phyloP scores from a whole-genome alignment of 2,329 filamentous ascomycete species.

The Pseudohalonectria lignicola region DNA sequence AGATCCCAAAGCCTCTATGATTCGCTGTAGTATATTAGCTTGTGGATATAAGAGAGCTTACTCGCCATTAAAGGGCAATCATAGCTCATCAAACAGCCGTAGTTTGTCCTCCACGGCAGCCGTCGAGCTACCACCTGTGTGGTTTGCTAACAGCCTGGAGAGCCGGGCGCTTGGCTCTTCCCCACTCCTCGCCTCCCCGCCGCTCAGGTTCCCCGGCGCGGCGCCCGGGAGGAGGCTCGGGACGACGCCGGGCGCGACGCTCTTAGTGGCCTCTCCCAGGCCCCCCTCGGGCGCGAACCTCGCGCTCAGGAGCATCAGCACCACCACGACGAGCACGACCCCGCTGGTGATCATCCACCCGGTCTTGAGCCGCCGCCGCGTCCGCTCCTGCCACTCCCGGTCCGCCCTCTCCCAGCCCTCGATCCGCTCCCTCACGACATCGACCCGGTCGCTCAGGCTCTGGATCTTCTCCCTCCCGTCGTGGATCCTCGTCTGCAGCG shows the following conservation, averaged over 20 bases:
- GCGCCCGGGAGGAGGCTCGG: no score
- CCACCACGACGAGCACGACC: constrained; percentile 29
- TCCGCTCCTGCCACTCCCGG: constrained; percentile 56
- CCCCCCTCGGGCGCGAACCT: not conserved
- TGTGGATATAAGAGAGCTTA: no score
- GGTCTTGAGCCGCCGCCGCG: constrained; percentile 48
- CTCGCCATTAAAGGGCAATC: no score
- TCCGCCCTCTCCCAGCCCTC: constrained; percentile 59
- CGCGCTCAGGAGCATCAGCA: constrained; percentile 24
- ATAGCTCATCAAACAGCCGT: constrained; percentile 36
- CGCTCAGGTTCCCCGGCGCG: not conserved
- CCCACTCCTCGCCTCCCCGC: not conserved
- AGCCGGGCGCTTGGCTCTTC: not conserved
- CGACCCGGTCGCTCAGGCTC: constrained; percentile 50
- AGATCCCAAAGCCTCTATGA: no score
- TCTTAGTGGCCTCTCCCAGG: no score
- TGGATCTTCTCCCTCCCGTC: constrained; percentile 48
- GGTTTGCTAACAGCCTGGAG: not conserved
- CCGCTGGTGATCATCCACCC: constrained; percentile 50
- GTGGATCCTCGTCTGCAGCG: constrained; percentile 50
- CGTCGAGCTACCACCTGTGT: constrained; percentile 5
- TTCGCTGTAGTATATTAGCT: no score
- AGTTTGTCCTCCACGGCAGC: constrained; percentile 22
- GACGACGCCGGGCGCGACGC: not conserved
- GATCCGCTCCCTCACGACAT: constrained; percentile 50